These are phyloP conservation scores for Ustilago curta DNA, from an alignment of 1,284 basidiomycete genomes.

Conservation along the genomic window DNA sequence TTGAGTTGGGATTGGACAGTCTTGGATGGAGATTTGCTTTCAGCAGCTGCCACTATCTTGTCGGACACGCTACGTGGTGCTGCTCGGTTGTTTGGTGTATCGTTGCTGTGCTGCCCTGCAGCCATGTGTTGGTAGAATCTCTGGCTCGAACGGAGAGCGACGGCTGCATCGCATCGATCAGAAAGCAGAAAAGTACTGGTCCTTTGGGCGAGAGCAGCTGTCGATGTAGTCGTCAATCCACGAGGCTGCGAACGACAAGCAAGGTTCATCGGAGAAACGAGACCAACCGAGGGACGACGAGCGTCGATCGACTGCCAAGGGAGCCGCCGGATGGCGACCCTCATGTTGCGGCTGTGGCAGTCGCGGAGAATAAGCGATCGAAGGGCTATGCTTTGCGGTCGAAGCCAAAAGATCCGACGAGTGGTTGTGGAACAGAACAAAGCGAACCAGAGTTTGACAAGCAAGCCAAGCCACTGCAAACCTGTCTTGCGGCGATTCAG, in stretches of 20 bases:
- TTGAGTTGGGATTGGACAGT: not conserved
- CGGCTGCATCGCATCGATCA: not conserved
- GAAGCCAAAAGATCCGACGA: not conserved
- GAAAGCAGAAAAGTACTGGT: not conserved
- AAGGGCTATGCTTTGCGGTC: not conserved
- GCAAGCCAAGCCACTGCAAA: not conserved
- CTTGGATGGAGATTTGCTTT: not conserved
- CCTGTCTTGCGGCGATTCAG: slow-evolving; percentile 9
- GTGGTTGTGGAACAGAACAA: not conserved
- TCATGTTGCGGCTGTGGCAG: slow-evolving; percentile 30
- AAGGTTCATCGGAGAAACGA: slow-evolving; percentile 13
- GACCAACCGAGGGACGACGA: slow-evolving; percentile 15
- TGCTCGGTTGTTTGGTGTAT: not conserved
- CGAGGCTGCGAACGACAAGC: slow-evolving; percentile 14
- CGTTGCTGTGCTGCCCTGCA: slow-evolving; percentile 3
- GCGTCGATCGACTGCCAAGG: slow-evolving; percentile 27
- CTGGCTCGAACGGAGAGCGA: not conserved
- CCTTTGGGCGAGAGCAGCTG: slow-evolving; percentile 2
- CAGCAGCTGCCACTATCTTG: slow-evolving; percentile 22
- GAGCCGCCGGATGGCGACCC: slow-evolving; percentile 44
- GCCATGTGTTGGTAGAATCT: slow-evolving; percentile 40
- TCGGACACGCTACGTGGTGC: slow-evolving; percentile 16
- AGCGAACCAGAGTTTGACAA: not conserved
- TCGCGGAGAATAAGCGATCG: not conserved
- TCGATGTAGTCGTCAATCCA: slow-evolving; percentile 13